Evolutionary conservation across 2,329 filamentous ascomycete species (phyloP).

Genomic region (Claviceps sp.): DNA sequence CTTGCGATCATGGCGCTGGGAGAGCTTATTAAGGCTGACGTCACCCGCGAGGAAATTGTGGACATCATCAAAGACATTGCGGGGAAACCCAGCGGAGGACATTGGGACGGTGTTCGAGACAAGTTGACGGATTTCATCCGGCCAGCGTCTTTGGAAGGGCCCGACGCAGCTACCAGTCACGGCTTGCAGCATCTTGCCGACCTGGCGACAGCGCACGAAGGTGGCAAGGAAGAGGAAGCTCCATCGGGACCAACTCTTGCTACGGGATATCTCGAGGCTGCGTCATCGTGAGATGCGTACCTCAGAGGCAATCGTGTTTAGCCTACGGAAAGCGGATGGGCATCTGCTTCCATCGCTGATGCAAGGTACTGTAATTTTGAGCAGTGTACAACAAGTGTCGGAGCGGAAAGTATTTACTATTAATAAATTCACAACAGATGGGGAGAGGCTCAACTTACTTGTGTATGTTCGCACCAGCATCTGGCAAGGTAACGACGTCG

Average conservation of each 20-base stretch:
- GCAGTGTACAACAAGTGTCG: neutral
- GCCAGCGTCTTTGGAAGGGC: constrained; percentile 17
- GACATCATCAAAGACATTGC: constrained; percentile 41
- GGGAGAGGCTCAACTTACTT: neutral
- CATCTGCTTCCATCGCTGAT: neutral
- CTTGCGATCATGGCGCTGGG: constrained; percentile 47
- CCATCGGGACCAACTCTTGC: constrained; percentile 20
- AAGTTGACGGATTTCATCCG: constrained; percentile 22
- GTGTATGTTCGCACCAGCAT: too few species aligned
- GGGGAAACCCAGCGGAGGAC: constrained; percentile 35
- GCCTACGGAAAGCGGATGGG: neutral
- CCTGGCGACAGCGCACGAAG: constrained; percentile 32
- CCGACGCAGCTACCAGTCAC: constrained; percentile 31
- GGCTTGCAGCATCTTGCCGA: constrained; percentile 50
- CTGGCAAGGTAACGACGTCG: too few species aligned
- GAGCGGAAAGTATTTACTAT: neutral
- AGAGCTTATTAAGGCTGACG: constrained; percentile 42
- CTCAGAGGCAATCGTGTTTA: neutral
- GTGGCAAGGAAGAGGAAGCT: constrained; percentile 17
- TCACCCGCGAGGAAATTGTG: constrained; percentile 43
- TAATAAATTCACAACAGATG: neutral
- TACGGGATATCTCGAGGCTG: constrained; percentile 21
- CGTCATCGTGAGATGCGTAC: constrained; percentile 1
- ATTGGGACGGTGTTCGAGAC: constrained; percentile 45
- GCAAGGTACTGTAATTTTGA: neutral